A percentile compares a stretch with the other conserved stretches of the same genome.
Conservation (phyloP, 1,139 yeast genomes). For the Hemisphaericaspora lyxosophila region DNA sequence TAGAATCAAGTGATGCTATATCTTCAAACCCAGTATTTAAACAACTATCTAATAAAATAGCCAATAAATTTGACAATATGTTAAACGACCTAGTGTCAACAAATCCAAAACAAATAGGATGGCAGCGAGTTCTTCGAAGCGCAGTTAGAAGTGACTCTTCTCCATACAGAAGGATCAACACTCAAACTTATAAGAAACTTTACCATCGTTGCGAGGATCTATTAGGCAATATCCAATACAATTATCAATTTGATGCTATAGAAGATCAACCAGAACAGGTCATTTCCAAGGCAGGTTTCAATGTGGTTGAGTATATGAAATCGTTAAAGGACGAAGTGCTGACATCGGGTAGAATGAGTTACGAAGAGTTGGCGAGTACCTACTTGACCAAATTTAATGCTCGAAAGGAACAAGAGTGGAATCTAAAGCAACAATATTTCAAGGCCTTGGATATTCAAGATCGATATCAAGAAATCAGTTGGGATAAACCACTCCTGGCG, state of each 20-base stretch:
- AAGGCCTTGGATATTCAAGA: constrained; percentile 10
- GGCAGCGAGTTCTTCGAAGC: constrained; percentile 31
- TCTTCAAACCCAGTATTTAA: constrained; percentile 3
- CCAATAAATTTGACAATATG: constrained; percentile 20
- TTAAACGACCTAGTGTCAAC: constrained; percentile 10
- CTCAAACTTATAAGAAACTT: constrained; percentile 14
- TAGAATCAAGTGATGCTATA: constrained; percentile 9
- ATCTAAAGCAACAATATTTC: constrained; percentile 7
- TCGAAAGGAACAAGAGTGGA: neutral
- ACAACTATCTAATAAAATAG: constrained; percentile 22
- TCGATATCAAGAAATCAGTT: constrained; percentile 7
- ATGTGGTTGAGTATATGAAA: constrained; percentile 19
- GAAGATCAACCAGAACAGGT: constrained; percentile 10
- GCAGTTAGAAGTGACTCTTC: constrained; percentile 20
- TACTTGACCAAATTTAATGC: constrained; percentile 3
- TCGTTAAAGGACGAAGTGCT: constrained; percentile 6
- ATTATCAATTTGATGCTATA: constrained; percentile 22
- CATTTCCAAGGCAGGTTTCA: constrained; percentile 14
- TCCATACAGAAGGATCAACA: constrained; percentile 14
- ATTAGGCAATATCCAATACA: constrained; percentile 21
- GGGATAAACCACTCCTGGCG: constrained; percentile 6
- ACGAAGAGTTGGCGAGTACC: constrained; percentile 4
- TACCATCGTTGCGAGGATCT: constrained; percentile 23
- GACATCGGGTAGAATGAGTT: constrained; percentile 5
- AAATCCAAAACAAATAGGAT: constrained; percentile 13